A percentile compares a stretch with the other conserved stretches of the same genome.
Conservation (phyloP, 768 basidiomycete genomes). For the Boletus subcaerulescens region DNA sequence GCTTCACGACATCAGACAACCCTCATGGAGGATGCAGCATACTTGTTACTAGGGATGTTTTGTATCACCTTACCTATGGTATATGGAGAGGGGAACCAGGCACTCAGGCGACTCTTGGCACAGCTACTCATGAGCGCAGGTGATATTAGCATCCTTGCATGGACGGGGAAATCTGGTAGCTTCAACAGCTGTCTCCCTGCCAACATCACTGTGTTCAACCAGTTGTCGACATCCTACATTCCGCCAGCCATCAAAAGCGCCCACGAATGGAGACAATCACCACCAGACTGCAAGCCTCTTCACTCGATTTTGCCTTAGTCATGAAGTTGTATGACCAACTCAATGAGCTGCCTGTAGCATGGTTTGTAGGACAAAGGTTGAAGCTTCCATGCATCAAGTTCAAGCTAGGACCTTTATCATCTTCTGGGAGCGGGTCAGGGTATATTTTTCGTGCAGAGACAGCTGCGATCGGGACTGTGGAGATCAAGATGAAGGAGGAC, state of each 20-base stretch:
- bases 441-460: neutral
- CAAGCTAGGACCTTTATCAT: neutral
- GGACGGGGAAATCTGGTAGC: neutral
- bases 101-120: too few relatives aligned
- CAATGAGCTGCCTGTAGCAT: neutral
- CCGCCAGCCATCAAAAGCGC: neutral
- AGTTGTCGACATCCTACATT: neutral
- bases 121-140: neutral
- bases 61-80: too few relatives aligned
- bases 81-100: too few relatives aligned
- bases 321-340: neutral
- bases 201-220: neutral
- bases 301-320: neutral
- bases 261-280: neutral
- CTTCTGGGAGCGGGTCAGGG: neutral
- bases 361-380: neutral
- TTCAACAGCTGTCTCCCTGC: neutral
- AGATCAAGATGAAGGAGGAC: neutral
- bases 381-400: slow-evolving; percentile 9
- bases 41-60: too few relatives aligned
- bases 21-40: too few relatives aligned
- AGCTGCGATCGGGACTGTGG: neutral
- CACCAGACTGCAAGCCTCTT: neutral
- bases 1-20: too few relatives aligned
- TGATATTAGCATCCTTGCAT: neutral